Conservation (phyloP, 73 alveolate species). For the Blepharisma japonicum region DNA sequence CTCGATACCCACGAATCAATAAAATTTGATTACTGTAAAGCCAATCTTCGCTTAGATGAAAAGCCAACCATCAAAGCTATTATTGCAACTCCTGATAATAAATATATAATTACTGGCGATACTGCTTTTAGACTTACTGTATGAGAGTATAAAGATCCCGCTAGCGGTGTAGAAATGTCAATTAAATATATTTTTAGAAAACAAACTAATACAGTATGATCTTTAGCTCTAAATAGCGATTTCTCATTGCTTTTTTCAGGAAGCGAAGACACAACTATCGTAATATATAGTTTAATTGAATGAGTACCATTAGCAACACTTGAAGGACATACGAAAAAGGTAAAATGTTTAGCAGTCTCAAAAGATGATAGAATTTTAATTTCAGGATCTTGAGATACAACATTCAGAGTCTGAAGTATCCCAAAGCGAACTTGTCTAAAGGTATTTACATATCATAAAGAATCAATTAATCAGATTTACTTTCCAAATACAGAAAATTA, state of each 20-base stretch:
- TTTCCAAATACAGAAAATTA: too few species aligned
- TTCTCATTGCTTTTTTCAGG: background rate
- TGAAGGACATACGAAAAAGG: background rate
- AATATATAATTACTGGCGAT: background rate
- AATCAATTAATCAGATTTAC: too few species aligned
- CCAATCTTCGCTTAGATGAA: too few species aligned
- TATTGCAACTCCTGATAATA: background rate
- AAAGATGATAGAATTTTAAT: background rate
- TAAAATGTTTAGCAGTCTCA: background rate
- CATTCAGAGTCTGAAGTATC: background rate
- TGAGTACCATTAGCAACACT: background rate
- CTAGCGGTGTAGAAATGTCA: background rate
- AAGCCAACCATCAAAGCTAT: background rate
- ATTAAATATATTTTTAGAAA: too few species aligned
- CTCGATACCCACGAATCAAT: too few species aligned
- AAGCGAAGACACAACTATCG: background rate
- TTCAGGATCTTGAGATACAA: background rate
- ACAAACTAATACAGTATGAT: background rate
- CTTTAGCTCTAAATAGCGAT: background rate
- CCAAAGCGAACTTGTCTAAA: too few species aligned
- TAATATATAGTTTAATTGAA: background rate
- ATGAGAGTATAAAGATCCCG: background rate
- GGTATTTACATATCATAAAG: too few species aligned
- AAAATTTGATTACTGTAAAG: too few species aligned
- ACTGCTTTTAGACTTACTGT: background rate